Percentiles rank a stretch among this genome's conserved stretches.
These are phyloP conservation scores for Fusarium lateritium DNA, from an alignment of 2,329 filamentous ascomycete genomes.

Conservation along the genomic window DNA sequence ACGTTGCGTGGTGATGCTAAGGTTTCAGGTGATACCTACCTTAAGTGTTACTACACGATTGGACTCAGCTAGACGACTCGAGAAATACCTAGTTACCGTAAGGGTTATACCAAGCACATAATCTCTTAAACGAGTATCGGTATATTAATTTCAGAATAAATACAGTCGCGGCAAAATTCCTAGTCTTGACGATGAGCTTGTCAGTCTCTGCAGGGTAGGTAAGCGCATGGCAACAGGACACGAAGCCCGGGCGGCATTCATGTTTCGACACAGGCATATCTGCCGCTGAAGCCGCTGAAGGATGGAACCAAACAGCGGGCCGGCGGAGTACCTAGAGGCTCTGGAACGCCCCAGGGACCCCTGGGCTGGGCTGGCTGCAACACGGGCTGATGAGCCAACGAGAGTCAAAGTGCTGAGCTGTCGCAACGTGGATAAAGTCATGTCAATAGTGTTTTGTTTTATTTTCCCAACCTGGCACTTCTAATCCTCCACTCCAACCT, in stretches of 20 bases:
- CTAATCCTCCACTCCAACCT: background rate
- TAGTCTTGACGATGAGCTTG: too few species aligned
- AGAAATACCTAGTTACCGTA: too few species aligned
- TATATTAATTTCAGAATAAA: too few species aligned
- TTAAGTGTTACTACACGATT: background rate
- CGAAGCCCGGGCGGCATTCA: background rate
- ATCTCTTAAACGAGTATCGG: too few species aligned
- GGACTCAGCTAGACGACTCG: too few species aligned
- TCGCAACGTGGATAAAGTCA: slow-evolving; percentile 47
- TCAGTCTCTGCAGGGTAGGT: slow-evolving; percentile 26
- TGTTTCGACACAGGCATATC: slow-evolving; percentile 20
- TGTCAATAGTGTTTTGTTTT: slow-evolving; percentile 31
- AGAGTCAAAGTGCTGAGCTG: slow-evolving; percentile 38
- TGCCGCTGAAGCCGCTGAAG: slow-evolving; percentile 22
- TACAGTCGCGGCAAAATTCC: too few species aligned
- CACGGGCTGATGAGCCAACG: slow-evolving; percentile 32
- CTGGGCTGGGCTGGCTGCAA: slow-evolving; percentile 11
- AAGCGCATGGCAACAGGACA: background rate
- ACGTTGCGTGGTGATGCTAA: background rate
- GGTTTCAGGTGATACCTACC: background rate
- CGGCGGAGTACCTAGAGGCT: slow-evolving; percentile 9
- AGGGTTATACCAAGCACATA: too few species aligned
- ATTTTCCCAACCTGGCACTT: slow-evolving; percentile 29
- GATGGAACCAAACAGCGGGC: slow-evolving; percentile 3
- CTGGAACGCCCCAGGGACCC: slow-evolving; percentile 17